Evolutionary conservation across 148 eudicot species (phyloP).

Genomic region (Amaranthus cruentus): DNA sequence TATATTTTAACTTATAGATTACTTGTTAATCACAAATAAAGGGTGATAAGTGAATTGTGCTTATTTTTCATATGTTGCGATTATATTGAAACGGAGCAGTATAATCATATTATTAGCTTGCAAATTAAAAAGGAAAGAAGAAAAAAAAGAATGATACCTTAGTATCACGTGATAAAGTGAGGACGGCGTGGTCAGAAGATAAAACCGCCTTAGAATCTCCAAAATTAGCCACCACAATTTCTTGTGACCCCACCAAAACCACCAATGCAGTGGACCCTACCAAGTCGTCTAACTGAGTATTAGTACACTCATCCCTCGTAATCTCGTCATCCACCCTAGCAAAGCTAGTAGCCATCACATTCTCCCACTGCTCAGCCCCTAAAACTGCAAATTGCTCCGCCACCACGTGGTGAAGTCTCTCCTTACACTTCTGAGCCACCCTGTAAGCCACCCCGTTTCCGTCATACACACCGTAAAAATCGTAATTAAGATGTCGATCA

Average conservation of each 20-base stretch:
- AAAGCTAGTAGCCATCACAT: conserved; percentile 31
- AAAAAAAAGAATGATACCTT: conserved; percentile 16
- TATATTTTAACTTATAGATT: too few relatives aligned
- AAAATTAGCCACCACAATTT: conserved; percentile 40
- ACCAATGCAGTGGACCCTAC: conserved; percentile 40
- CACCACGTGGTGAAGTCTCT: conserved; percentile 27
- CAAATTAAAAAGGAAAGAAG: neutral
- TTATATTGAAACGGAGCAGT: too few relatives aligned
- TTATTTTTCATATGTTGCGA: too few relatives aligned
- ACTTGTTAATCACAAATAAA: too few relatives aligned
- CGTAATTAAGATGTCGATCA: neutral
- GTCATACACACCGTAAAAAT: conserved; percentile 40
- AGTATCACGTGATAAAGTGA: conserved; percentile 28
- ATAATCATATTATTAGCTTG: too few relatives aligned
- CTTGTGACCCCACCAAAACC: conserved; percentile 36
- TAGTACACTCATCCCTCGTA: neutral
- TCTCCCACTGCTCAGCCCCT: conserved; percentile 21
- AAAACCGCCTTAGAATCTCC: conserved; percentile 40
- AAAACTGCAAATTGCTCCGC: conserved; percentile 20
- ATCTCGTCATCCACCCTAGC: conserved; percentile 33
- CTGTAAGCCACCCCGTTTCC: conserved; percentile 38
- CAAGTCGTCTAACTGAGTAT: neutral
- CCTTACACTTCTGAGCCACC: conserved; percentile 33
- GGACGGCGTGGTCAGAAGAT: conserved; percentile 20
- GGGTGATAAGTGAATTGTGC: too few relatives aligned